Percentiles rank a stretch among this genome's conserved stretches.
Conservation (phyloP, 768 basidiomycete species). For the Melanogaster broomeanus region DNA sequence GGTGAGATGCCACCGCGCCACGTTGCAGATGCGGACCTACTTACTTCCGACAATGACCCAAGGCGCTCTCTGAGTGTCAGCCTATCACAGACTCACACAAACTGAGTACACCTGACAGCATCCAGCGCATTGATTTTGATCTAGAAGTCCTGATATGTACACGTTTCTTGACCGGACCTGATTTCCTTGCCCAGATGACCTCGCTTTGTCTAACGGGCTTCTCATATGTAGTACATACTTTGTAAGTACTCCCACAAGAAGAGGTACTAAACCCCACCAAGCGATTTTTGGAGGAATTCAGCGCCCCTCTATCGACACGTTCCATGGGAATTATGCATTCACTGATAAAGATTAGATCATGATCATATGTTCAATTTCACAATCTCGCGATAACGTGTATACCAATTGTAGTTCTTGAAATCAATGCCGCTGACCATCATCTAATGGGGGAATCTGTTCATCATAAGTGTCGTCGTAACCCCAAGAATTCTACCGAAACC, state of each 20-base stretch:
- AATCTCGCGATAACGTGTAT: too few species aligned
- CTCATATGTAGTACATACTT: neutral
- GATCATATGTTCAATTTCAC: neutral
- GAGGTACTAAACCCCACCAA: too few species aligned
- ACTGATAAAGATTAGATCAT: neutral
- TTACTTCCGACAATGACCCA: neutral
- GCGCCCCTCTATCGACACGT: too few species aligned
- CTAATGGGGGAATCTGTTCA: neutral
- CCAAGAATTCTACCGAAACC: too few species aligned
- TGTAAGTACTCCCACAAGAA: neutral
- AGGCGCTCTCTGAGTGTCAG: too few species aligned
- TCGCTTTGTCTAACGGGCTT: too few species aligned
- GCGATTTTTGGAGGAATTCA: too few species aligned
- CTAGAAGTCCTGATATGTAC: too few species aligned
- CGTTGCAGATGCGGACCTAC: neutral
- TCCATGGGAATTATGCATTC: too few species aligned
- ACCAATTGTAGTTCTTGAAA: neutral
- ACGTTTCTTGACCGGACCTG: too few species aligned
- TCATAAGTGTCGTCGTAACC: neutral
- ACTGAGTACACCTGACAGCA: neutral
- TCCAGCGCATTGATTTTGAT: too few species aligned
- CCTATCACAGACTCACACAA: conserved; percentile 2
- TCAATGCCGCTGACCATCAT: too few species aligned
- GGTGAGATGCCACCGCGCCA: neutral
- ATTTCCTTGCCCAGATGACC: neutral